Percentiles rank a stretch among this genome's conserved stretches.
Conservation (phyloP, 2,329 filamentous ascomycete genomes). For the Cladosporium sp. region DNA sequence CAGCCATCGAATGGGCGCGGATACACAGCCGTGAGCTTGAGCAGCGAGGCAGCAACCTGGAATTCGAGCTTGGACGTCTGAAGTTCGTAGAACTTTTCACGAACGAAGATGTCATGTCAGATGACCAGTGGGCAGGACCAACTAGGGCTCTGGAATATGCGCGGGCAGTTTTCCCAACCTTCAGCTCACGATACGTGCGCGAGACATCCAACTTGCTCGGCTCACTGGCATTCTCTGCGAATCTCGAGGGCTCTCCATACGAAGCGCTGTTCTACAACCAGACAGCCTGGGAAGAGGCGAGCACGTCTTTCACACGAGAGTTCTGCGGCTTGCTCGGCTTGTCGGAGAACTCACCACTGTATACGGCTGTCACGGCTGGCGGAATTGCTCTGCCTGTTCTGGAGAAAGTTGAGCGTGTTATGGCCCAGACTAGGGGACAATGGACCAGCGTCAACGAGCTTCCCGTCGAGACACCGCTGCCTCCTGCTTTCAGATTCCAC, state of each 20-base stretch:
- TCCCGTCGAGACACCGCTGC: slow-evolving; percentile 68
- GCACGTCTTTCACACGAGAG: slow-evolving; percentile 65
- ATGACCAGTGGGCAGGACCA: slow-evolving; percentile 55
- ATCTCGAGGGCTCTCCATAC: slow-evolving; percentile 77
- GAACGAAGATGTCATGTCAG: slow-evolving; percentile 47
- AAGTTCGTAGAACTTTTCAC: slow-evolving; percentile 89
- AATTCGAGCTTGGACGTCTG: slow-evolving; percentile 89
- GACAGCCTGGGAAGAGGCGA: slow-evolving; percentile 77
- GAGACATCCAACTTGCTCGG: slow-evolving; percentile 81
- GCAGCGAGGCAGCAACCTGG: slow-evolving; percentile 81
- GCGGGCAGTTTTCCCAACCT: slow-evolving; percentile 68
- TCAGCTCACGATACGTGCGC: slow-evolving; percentile 70
- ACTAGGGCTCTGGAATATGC: slow-evolving; percentile 74
- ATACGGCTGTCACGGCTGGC: slow-evolving; percentile 88
- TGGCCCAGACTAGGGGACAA: slow-evolving; percentile 85
- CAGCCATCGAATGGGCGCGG: slow-evolving; percentile 85
- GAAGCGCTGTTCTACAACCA: slow-evolving; percentile 71
- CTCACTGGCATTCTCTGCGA: slow-evolving; percentile 76
- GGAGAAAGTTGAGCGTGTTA: slow-evolving; percentile 83
- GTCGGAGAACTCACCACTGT: slow-evolving; percentile 87
- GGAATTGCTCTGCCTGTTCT: slow-evolving; percentile 87
- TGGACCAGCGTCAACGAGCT: slow-evolving; percentile 93
- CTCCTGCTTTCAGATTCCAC: slow-evolving; percentile 73
- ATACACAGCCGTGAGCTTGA: slow-evolving; percentile 71
- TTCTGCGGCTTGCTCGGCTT: slow-evolving; percentile 81